Evolutionary conservation across 225 moss, liverwort and hornwort species (phyloP).

Genomic region (Bryum argenteum): DNA sequence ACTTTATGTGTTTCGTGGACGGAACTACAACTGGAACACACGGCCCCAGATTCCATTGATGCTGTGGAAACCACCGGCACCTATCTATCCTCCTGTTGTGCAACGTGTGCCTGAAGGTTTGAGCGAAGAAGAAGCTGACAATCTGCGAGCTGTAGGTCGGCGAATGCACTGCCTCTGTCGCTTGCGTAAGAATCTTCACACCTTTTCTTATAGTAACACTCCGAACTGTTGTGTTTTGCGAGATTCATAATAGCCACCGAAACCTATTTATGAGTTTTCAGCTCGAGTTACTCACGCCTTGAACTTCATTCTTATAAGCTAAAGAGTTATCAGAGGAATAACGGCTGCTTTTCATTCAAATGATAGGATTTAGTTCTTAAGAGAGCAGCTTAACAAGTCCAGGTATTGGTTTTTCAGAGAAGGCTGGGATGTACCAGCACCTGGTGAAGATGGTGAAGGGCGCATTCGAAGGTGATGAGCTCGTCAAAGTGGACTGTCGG

Average conservation of each 20-base stretch:
- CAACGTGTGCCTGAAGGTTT: constrained; percentile 75
- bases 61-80: constrained; percentile 95
- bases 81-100: constrained; percentile 79
- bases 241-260: not conserved
- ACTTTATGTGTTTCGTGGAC: constrained; percentile 76
- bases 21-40: constrained; percentile 85
- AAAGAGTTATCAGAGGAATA: constrained; percentile 15
- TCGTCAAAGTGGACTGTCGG: constrained; percentile 86
- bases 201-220: not conserved
- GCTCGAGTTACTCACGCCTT: not conserved
- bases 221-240: not conserved
- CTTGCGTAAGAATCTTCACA: constrained; percentile 56
- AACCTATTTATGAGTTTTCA: not conserved
- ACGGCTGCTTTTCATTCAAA: not conserved
- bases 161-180: constrained; percentile 65
- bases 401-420: constrained; percentile 61
- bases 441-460: constrained; percentile 73
- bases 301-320: not conserved
- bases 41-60: constrained; percentile 79
- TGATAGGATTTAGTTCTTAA: not conserved
- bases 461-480: constrained; percentile 70
- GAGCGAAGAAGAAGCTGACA: constrained; percentile 62
- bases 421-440: constrained; percentile 78
- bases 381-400: constrained; percentile 28
- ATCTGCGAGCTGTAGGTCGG: constrained; percentile 55